Evolutionary conservation across 768 basidiomycete species (phyloP), one percentile per base, ranked within the genome.

Genomic region (Lenzites betulinus): DNA sequence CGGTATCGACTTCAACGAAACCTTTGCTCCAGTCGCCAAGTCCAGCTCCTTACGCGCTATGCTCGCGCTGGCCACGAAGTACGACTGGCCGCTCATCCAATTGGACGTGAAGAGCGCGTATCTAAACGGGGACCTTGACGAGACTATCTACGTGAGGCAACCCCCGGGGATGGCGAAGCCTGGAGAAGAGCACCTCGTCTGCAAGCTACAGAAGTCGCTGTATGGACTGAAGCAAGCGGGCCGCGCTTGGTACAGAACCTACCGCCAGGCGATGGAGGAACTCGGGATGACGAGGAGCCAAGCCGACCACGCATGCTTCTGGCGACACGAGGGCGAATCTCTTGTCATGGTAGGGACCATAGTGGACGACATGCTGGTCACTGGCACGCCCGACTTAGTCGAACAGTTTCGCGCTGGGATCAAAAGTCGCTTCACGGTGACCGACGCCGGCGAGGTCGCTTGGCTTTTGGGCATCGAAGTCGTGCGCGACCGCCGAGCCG

Each of bases 1-100:
- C 1, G 75, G 81, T 0, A 58, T 78, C 11, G 75, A 83, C 44
- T 77, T 65, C 63, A 41, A 55, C 23, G 70, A 72, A 3, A 70
- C 69, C 7, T 70, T 55, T 25, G 55, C 70, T 0, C 71, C 71
- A 0, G 67, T 69, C 1, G 55, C 30, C 48, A 53, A 25, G 12
- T 48, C 5, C 1, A 16, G 13, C 53, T 33, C 35, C 11, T n/a
- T 54, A 28, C 13, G 26, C 20, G 18, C 44, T 28, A 16, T 56
- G 1, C 44, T 56, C 25, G 58, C 48, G 3, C 48, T 60, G 51
- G 58, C 36, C 20, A 49, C 20, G 23, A 44, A 12, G 20, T 33
- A 4, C 26, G 23, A 18, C 5, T 28, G 25, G 46, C 25, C 23
- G 25, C 46, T 48, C 23, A 28, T 26, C 2, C 46, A 46, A 23